Evolutionary conservation across 176 grass and related monocot genomes (phyloP), one percentile per base, ranked within the genome.

Genomic region (Zizania latifolia): DNA sequence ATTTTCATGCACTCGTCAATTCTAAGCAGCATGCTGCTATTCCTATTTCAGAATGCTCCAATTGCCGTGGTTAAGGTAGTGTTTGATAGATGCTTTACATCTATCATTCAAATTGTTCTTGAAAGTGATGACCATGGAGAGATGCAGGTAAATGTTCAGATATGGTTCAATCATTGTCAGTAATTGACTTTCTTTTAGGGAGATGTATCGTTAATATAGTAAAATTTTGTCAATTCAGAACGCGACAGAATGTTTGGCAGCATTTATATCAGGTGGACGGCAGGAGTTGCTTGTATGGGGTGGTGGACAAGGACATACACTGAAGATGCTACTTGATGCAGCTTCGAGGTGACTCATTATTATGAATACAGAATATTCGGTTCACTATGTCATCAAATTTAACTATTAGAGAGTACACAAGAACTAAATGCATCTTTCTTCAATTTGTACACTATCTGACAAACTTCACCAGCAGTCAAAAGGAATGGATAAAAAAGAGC

Each of bases 81-180:
- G 38, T 98, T 98, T 73, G 94, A 94, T 36, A 84, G 72, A 67
- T 94, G 94, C 89, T 98, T 98, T 32, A 89, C 75, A 87, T 86
- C 74, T 46, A 89, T 77, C 33, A 85, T 94, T 83, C 91, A 90
- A 78, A 92, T 98, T 78, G 71, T 89, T 79, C 83, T 98, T 71
- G 78, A 98, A 92, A 94, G 91, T 79, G 86, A 98, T 61, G 91
- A 98, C 84, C 94, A 98, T 77, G 89, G 81, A 84, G 91, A 90
- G 84, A 93, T 98, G 91, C 94, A 98, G 88, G 94, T 92, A 87
- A 73, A 70, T 50, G 59, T 45, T 66, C 68, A 77, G 48, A 62
- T 83, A 46, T 29, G 41, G 36, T 59, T 86, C 16, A 58, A 58
- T 26, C 33, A 17, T 59, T 78, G 62, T 84, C 1, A n/a, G n/a